Percentiles rank a stretch among this genome's conserved stretches.
Evolutionary conservation across 2,329 filamentous ascomycete species (phyloP).

Genomic region (Trichoderma atroviride): DNA sequence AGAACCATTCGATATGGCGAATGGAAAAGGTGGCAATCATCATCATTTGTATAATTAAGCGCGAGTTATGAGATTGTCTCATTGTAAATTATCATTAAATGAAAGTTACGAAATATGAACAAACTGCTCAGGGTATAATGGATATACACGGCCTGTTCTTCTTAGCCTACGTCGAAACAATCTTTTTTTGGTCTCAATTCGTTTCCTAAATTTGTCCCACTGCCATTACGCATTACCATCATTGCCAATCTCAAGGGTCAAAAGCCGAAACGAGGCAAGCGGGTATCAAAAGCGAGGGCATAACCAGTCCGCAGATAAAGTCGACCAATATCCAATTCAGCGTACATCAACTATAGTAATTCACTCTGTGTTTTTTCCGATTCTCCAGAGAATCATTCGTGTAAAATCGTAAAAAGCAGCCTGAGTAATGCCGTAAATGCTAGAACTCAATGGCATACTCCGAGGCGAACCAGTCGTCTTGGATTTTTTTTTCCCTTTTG

Average conservation of each 20-base stretch:
- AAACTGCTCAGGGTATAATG: not conserved
- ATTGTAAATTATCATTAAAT: not conserved
- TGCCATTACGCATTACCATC: slow-evolving; percentile 19
- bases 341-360: not conserved
- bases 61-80: slow-evolving; percentile 10
- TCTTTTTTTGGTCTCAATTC: not conserved
- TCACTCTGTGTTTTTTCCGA: not conserved
- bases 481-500: not conserved
- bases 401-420: not conserved
- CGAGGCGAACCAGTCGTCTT: not conserved
- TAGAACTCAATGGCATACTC: not conserved
- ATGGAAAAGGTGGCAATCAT: not conserved
- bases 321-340: not conserved
- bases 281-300: slow-evolving; percentile 24
- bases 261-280: not conserved
- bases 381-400: not conserved
- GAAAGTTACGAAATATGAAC: not conserved
- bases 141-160: not conserved
- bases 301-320: slow-evolving; percentile 2
- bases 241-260: not conserved
- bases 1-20: not conserved
- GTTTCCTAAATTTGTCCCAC: not conserved
- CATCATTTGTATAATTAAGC: not conserved
- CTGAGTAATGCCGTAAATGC: not conserved
- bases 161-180: not conserved